Evolutionary conservation across 208 protist species (phyloP), one percentile per base, ranked within the genome.

Genomic region (Trypanosoma platydactyli): DNA sequence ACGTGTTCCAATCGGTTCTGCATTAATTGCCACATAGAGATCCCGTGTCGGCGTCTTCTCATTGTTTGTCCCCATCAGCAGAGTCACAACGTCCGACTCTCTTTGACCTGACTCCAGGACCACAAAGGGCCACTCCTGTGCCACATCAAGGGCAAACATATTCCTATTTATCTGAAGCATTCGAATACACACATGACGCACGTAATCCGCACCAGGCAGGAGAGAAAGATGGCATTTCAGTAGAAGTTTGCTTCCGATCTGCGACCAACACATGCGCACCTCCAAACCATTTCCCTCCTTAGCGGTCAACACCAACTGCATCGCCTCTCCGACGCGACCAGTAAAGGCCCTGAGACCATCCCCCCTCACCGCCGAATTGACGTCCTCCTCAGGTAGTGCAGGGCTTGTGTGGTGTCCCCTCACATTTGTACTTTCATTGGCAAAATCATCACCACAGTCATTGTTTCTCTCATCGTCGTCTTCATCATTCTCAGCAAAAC

Each of bases 121-220:
- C 16, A 68, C 69, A n/a, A 42, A 42, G 13, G 82, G 76, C 42
- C 84, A 84, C 20, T 77, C 76, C 57, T 91, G 80, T 44, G 76
- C 67, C 5, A 91, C 54, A 13, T 82, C 85, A 54, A 91, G 76
- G 44, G 79, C 75, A 57, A 86, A 84, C 61, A 78, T 77, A 65
- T 91, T 91, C 53, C 80, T 68, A 62, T 88, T 87, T 13, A 91
- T 64, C 62, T 91, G 85, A 56, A 91, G 55, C 20, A 67, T 71
- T 6, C 44, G 22, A 15, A 91, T 54, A 33, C 59, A 64, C 15
- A 72, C 65, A 48, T 71, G 72, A 11, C 51, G 70, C 30, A 82
- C 53, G 50, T 77, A 86, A 51, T 86, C 78, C 3, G 86, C 81
- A 35, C 80, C 81, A 20, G 52, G n/a, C 4, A 69, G 18, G n/a